Percentiles rank a stretch among this genome's conserved stretches.
These are phyloP conservation scores for Penicillium sp. DNA, from an alignment of 2,329 filamentous ascomycete genomes.

Conservation along the genomic window DNA sequence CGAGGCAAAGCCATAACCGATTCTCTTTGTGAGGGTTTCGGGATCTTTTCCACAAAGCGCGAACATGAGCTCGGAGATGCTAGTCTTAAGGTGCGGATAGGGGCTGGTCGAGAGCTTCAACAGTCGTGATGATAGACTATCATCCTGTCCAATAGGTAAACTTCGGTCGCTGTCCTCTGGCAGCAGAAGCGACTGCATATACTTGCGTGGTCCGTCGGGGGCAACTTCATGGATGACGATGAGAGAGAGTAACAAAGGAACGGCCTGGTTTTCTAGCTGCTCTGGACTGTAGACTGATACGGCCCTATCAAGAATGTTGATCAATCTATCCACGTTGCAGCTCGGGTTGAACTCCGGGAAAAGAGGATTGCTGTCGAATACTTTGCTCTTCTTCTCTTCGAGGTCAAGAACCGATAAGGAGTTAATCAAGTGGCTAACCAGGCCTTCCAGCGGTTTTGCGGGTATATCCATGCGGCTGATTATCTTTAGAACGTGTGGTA, in stretches of 20 bases:
- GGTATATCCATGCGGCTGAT: conserved; percentile 59
- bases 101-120: conserved; percentile 74
- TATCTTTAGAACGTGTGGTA: conserved; percentile 67
- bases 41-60: conserved; percentile 80
- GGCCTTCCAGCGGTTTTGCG: conserved; percentile 65
- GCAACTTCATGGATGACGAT: conserved; percentile 67
- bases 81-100: conserved; percentile 66
- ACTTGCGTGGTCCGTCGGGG: conserved; percentile 56
- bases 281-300: conserved; percentile 59
- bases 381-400: conserved; percentile 48
- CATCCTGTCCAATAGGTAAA: conserved; percentile 69
- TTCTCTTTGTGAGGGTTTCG: conserved; percentile 75
- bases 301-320: conserved; percentile 65
- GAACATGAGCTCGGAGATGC: conserved; percentile 75
- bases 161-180: conserved; percentile 73
- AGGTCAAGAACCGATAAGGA: conserved; percentile 75
- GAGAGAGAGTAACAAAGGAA: conserved; percentile 70
- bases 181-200: conserved; percentile 64
- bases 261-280: conserved; percentile 67
- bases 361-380: conserved; percentile 48
- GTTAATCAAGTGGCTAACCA: conserved; percentile 70
- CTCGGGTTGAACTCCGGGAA: conserved; percentile 63
- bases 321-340: conserved; percentile 59
- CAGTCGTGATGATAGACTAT: conserved; percentile 69
- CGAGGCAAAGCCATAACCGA: conserved; percentile 90